These are phyloP conservation scores for Boletus smithii DNA, from an alignment of 1,284 basidiomycete genomes.

Conservation along the genomic window DNA sequence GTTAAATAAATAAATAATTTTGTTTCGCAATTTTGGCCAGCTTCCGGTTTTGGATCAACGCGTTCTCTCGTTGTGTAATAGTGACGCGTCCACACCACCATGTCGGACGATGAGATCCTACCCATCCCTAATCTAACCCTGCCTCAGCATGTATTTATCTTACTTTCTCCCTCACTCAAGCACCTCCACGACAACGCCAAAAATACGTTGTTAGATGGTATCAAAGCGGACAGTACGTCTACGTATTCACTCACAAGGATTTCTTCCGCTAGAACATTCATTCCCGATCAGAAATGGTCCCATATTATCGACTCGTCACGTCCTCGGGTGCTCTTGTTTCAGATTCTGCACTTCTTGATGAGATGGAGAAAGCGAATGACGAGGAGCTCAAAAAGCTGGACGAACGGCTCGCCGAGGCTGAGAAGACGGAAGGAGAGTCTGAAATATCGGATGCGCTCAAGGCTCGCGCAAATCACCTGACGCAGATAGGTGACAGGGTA, in stretches of 20 bases:
- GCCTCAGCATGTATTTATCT: conserved; percentile 73
- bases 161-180: conserved; percentile 59
- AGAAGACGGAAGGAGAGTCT: conserved; percentile 90
- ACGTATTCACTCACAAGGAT: not conserved
- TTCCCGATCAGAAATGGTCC: conserved; percentile 67
- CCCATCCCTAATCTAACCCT: conserved; percentile 84
- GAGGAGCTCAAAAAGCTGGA: conserved; percentile 78
- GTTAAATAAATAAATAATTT: too few relatives aligned
- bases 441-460: conserved; percentile 89
- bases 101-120: conserved; percentile 82
- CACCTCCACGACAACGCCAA: conserved; percentile 68
- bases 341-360: conserved; percentile 60
- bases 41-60: too few relatives aligned
- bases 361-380: conserved; percentile 74
- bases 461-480: conserved; percentile 81
- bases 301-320: conserved; percentile 66
- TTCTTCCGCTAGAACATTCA: not conserved
- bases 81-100: conserved; percentile 31
- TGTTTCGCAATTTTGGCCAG: too few relatives aligned
- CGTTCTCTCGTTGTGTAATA: too few relatives aligned
- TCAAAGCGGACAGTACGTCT: conserved; percentile 79
- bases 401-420: conserved; percentile 77
- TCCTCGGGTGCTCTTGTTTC: conserved; percentile 45
- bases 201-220: conserved; percentile 66
- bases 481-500: conserved; percentile 90